phyloP scores from a whole-genome alignment of 2,329 filamentous ascomycete genomes.

The Fonsecaea multimorphosa region DNA sequence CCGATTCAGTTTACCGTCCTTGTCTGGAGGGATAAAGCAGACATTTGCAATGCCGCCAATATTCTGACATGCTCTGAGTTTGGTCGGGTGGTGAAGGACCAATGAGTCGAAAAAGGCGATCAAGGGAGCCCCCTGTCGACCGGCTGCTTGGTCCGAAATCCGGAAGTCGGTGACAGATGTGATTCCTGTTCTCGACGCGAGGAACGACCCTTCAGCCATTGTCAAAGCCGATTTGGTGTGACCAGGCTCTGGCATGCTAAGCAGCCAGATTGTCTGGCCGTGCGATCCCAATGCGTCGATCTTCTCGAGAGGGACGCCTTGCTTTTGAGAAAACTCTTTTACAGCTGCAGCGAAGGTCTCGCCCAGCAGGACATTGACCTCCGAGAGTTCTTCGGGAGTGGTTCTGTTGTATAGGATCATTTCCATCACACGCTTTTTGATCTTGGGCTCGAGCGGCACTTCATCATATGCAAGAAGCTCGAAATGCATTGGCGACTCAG shows the following conservation, averaged over 20 bases:
- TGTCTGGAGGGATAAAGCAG: slow-evolving; percentile 62
- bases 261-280: slow-evolving; percentile 65
- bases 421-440: slow-evolving; percentile 64
- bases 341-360: slow-evolving; percentile 63
- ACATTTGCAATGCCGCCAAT: slow-evolving; percentile 68
- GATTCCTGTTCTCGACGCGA: slow-evolving; percentile 62
- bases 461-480: slow-evolving; percentile 64
- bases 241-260: slow-evolving; percentile 58
- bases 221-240: slow-evolving; percentile 58
- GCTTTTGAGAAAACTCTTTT: slow-evolving; percentile 55
- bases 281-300: slow-evolving; percentile 65
- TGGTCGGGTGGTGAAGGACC: slow-evolving; percentile 62
- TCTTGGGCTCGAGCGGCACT: slow-evolving; percentile 58
- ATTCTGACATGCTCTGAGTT: slow-evolving; percentile 65
- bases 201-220: slow-evolving; percentile 64
- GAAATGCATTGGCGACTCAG: slow-evolving; percentile 61
- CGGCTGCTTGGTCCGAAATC: slow-evolving; percentile 62
- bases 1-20: slow-evolving; percentile 47
- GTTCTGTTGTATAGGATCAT: slow-evolving; percentile 63
- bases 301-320: slow-evolving; percentile 51
- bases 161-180: slow-evolving; percentile 66
- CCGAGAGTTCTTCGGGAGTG: slow-evolving; percentile 60
- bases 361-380: slow-evolving; percentile 64
- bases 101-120: slow-evolving; percentile 65
- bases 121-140: slow-evolving; percentile 62